Conservation (phyloP, 148 eudicot genomes). For the Polygonum maritimum region DNA sequence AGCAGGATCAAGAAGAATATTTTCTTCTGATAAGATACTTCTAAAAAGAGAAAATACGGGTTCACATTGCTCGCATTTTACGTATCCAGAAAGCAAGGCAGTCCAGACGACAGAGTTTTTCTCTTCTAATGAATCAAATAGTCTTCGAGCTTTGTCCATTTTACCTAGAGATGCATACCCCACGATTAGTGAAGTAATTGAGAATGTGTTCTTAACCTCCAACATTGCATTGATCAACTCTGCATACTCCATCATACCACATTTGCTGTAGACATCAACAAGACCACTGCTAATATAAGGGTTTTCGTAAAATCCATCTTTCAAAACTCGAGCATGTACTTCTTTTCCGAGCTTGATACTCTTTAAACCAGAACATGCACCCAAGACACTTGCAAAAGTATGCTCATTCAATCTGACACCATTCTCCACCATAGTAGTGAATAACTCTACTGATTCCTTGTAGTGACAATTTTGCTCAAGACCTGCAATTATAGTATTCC, state of each 20-base stretch:
- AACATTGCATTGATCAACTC: slow-evolving; percentile 30
- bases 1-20: slow-evolving; percentile 28
- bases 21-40: slow-evolving; percentile 29
- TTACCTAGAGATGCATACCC: slow-evolving; percentile 60
- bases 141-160: slow-evolving; percentile 64
- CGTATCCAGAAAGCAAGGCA: slow-evolving; percentile 68
- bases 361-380: slow-evolving; percentile 55
- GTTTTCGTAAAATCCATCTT: slow-evolving; percentile 35
- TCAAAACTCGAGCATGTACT: slow-evolving; percentile 66
- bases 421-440: slow-evolving; percentile 38
- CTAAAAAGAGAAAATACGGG: slow-evolving; percentile 51
- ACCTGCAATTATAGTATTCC: slow-evolving; percentile 83
- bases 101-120: slow-evolving; percentile 65
- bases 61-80: slow-evolving; percentile 51
- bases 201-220: slow-evolving; percentile 41
- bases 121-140: slow-evolving; percentile 54
- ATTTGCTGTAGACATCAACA: slow-evolving; percentile 73
- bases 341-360: slow-evolving; percentile 60
- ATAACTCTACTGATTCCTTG: slow-evolving; percentile 42
- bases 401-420: slow-evolving; percentile 52
- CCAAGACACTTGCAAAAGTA: slow-evolving; percentile 61
- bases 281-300: slow-evolving; percentile 59
- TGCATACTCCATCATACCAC: slow-evolving; percentile 63
- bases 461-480: slow-evolving; percentile 51
- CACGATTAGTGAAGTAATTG: slow-evolving; percentile 64